A percentile compares a stretch with the other conserved stretches of the same genome.
These are phyloP conservation scores for Penicillium sp. DNA, from an alignment of 2,329 filamentous ascomycete genomes.

Conservation along the genomic window DNA sequence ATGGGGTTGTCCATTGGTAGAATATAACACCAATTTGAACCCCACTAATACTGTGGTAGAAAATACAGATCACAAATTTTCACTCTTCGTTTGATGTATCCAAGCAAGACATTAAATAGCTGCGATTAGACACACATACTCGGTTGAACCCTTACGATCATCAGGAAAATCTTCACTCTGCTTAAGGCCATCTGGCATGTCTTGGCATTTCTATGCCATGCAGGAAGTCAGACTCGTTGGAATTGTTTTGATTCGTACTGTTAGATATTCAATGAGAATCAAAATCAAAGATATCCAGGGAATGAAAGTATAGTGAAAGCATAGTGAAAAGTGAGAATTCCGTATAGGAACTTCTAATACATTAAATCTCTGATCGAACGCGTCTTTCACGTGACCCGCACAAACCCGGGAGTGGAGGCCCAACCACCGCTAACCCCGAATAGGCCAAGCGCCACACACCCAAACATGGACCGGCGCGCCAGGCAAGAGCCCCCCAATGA, in stretches of 20 bases:
- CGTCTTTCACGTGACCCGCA: constrained; percentile 20
- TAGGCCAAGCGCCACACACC: constrained; percentile 32
- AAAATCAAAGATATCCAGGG: background rate
- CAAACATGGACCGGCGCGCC: constrained; percentile 45
- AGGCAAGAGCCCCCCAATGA: constrained; percentile 44
- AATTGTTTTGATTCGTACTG: background rate
- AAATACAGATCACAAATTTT: background rate
- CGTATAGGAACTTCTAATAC: background rate
- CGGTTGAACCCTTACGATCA: constrained; percentile 15
- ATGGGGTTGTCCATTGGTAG: constrained; percentile 9
- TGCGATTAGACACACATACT: constrained; percentile 5
- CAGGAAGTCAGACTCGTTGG: background rate
- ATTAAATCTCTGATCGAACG: constrained; percentile 11
- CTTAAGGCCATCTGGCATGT: constrained; percentile 37
- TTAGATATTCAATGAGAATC: background rate
- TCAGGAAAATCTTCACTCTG: constrained; percentile 13
- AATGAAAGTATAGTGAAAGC: background rate
- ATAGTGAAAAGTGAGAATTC: background rate
- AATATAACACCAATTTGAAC: background rate
- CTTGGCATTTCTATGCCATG: constrained; percentile 27
- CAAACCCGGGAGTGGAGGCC: constrained; percentile 27
- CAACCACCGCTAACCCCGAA: constrained; percentile 31
- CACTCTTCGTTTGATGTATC: background rate
- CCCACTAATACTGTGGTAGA: background rate
- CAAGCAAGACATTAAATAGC: background rate